phyloP scores from a whole-genome alignment of 2,329 filamentous ascomycete species.

The Trichoderma harzianum region DNA sequence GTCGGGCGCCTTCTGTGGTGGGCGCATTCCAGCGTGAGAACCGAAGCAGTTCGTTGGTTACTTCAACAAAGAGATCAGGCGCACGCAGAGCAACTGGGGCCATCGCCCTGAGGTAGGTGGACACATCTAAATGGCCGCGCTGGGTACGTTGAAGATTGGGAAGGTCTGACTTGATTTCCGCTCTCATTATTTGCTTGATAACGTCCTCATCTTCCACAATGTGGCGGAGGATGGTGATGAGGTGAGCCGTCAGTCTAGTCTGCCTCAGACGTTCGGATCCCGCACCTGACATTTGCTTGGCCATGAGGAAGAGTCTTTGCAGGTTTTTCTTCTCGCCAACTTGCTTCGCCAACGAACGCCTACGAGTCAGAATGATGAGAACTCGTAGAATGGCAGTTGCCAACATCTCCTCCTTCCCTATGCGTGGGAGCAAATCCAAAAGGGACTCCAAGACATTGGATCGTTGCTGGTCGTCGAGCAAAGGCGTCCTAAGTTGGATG shows the following conservation, averaged over 20 bases:
- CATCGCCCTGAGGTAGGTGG: conserved; percentile 70
- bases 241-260: conserved; percentile 53
- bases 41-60: conserved; percentile 80
- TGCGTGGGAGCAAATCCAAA: conserved; percentile 77
- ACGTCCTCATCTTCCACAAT: conserved; percentile 92
- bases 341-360: conserved; percentile 67
- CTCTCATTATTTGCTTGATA: conserved; percentile 85
- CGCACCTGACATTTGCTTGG: conserved; percentile 81
- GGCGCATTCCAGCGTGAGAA: conserved; percentile 57
- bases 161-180: conserved; percentile 79
- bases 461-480: conserved; percentile 59
- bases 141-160: conserved; percentile 50
- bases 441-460: conserved; percentile 69
- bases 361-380: conserved; percentile 81
- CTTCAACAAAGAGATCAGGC: conserved; percentile 81
- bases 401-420: conserved; percentile 82
- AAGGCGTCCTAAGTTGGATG: conserved; percentile 58
- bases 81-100: conserved; percentile 76
- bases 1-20: conserved; percentile 32
- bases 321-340: conserved; percentile 87
- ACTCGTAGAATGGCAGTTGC: conserved; percentile 81
- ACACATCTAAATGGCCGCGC: conserved; percentile 62
- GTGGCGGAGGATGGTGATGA: conserved; percentile 86
- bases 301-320: conserved; percentile 88
- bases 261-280: conserved; percentile 69